A percentile compares a stretch with the other conserved stretches of the same genome.
Conservation (phyloP, 345 rosid genomes). For the Rhodomyrtus tomentosa region DNA sequence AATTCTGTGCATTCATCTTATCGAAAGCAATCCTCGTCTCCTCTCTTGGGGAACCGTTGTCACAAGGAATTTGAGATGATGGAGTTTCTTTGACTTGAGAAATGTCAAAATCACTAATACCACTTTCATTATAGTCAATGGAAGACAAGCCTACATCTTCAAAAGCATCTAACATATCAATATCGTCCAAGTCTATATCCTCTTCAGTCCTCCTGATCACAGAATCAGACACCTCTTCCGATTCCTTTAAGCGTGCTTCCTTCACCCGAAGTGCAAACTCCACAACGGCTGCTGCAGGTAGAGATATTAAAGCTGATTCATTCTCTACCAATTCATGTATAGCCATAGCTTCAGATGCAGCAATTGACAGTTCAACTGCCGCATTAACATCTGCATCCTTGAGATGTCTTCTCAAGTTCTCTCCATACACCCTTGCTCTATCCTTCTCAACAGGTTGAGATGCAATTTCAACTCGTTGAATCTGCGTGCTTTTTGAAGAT, state of each 20-base stretch:
- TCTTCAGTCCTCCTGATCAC: slow-evolving; percentile 15
- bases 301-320: slow-evolving; percentile 17
- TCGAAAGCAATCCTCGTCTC: background rate
- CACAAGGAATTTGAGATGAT: slow-evolving; percentile 8
- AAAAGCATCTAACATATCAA: slow-evolving; percentile 32
- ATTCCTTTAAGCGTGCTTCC: slow-evolving; percentile 39
- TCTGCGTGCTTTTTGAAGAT: background rate
- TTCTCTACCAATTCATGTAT: slow-evolving; percentile 37
- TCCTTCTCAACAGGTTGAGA: background rate
- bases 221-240: slow-evolving; percentile 9
- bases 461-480: slow-evolving; percentile 10
- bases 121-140: slow-evolving; percentile 5
- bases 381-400: slow-evolving; percentile 21
- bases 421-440: background rate
- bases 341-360: slow-evolving; percentile 61
- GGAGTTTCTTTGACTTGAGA: slow-evolving; percentile 42
- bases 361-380: slow-evolving; percentile 47
- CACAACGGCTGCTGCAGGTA: slow-evolving; percentile 29
- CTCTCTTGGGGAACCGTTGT: slow-evolving; percentile 2
- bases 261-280: slow-evolving; percentile 48
- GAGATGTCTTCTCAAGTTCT: slow-evolving; percentile 7
- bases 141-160: slow-evolving; percentile 40
- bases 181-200: slow-evolving; percentile 32
- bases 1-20: background rate
- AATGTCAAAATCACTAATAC: slow-evolving; percentile 10